Evolutionary conservation across 164 flowering plant genomes (phyloP).

Genomic region (grape (Vitis vinifera)): DNA sequence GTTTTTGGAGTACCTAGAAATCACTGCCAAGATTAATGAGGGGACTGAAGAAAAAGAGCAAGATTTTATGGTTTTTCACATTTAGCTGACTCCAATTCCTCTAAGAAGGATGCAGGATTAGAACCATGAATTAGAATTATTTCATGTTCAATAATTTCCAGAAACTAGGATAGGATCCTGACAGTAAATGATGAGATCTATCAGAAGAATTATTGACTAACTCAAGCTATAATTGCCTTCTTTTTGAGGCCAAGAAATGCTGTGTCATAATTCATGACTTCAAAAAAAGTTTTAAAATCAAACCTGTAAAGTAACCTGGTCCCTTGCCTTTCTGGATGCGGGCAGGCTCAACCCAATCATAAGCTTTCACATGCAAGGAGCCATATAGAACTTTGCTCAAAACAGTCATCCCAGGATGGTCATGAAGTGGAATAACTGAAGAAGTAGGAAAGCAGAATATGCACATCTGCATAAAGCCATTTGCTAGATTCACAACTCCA

Average conservation of each 20-base stretch:
- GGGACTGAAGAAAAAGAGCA: neutral
- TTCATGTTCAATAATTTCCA: neutral
- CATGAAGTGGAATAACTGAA: conserved; percentile 93
- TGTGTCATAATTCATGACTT: too few relatives aligned
- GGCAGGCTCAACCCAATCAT: conserved; percentile 94
- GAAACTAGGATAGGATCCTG: neutral
- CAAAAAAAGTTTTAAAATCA: conserved; percentile 9
- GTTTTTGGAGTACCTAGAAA: neutral
- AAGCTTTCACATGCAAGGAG: conserved; percentile 91
- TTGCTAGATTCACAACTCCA: neutral
- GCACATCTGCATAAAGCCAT: conserved; percentile 72
- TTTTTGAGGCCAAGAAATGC: too few relatives aligned
- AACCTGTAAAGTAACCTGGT: conserved; percentile 48
- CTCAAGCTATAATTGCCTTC: neutral
- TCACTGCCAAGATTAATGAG: neutral
- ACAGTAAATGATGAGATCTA: neutral
- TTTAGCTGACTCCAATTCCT: neutral
- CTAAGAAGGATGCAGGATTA: neutral
- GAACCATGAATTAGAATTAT: neutral
- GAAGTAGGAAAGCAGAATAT: conserved; percentile 94
- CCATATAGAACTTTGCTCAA: conserved; percentile 94
- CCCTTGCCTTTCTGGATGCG: conserved; percentile 34
- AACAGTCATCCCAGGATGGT: conserved; percentile 96
- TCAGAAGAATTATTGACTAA: neutral
- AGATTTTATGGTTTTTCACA: neutral